Evolutionary conservation across 2,329 filamentous ascomycete species (phyloP).

Genomic region (Ascomycota sp.): DNA sequence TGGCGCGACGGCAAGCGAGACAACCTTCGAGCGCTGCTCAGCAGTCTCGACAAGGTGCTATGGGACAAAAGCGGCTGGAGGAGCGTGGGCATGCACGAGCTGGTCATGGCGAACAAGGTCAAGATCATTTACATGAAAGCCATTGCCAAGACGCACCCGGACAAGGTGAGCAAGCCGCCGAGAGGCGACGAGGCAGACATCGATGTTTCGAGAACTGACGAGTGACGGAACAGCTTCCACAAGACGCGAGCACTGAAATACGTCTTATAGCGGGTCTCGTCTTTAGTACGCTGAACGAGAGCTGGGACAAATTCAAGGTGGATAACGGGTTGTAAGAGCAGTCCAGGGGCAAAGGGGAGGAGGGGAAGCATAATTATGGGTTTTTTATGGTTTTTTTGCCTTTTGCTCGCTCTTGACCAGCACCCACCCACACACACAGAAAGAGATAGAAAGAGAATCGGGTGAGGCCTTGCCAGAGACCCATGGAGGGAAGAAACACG

Average conservation of each 20-base stretch:
- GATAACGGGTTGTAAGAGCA: slow-evolving; percentile 38
- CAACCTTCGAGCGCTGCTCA: slow-evolving; percentile 72
- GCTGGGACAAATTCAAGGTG: slow-evolving; percentile 53
- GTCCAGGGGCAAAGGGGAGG: no score
- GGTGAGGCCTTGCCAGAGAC: no score
- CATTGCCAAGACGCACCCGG: slow-evolving; percentile 93
- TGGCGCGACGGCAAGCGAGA: slow-evolving; percentile 90
- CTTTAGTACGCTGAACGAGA: slow-evolving; percentile 50
- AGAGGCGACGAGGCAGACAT: no score
- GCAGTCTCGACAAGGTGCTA: slow-evolving; percentile 70
- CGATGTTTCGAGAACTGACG: background rate
- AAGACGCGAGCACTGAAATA: slow-evolving; percentile 43
- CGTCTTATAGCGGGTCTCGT: slow-evolving; percentile 44
- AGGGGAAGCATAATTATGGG: background rate
- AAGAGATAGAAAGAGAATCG: background rate
- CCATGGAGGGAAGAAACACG: no score
- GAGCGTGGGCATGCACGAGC: slow-evolving; percentile 82
- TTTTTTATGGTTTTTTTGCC: no score
- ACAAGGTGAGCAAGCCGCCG: slow-evolving; percentile 48
- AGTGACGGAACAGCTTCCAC: slow-evolving; percentile 28
- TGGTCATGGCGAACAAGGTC: slow-evolving; percentile 84
- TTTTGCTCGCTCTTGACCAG: no score
- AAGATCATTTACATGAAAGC: slow-evolving; percentile 99
- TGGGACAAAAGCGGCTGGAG: slow-evolving; percentile 94
- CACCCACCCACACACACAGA: no score